Conservation (phyloP, 192 early-diverging fungal species). For the Blastocladiella britannica region DNA sequence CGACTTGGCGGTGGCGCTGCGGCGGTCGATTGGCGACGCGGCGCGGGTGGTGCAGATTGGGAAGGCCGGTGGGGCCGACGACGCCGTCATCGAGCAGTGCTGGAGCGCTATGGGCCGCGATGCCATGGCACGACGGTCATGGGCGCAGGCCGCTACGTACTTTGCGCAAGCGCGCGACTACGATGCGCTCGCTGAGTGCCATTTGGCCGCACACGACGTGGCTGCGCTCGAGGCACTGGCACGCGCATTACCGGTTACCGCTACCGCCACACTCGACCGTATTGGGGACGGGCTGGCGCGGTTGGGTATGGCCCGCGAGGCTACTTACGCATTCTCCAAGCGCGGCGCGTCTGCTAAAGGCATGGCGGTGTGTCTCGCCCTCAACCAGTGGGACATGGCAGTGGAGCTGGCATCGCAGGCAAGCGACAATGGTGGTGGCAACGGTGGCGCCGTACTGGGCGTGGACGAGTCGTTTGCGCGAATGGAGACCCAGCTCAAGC, state of each 20-base stretch:
- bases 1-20: slow-evolving; percentile 31
- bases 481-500: slow-evolving; percentile 20
- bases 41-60: slow-evolving; percentile 35
- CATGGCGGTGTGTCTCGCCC: slow-evolving; percentile 25
- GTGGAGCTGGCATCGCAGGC: slow-evolving; percentile 23
- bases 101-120: slow-evolving; percentile 32
- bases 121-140: slow-evolving; percentile 27
- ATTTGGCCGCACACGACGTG: slow-evolving; percentile 30
- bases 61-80: slow-evolving; percentile 32
- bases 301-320: slow-evolving; percentile 25
- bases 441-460: slow-evolving; percentile 21
- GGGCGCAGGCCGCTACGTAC: slow-evolving; percentile 30
- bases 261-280: slow-evolving; percentile 14
- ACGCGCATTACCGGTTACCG: slow-evolving; percentile 14
- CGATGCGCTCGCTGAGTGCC: slow-evolving; percentile 21
- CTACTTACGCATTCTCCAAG: slow-evolving; percentile 21
- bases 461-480: slow-evolving; percentile 17
- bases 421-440: too few relatives aligned
- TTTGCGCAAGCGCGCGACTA: slow-evolving; percentile 27
- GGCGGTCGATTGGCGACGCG: slow-evolving; percentile 30
- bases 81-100: slow-evolving; percentile 25
- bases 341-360: slow-evolving; percentile 22
- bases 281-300: slow-evolving; percentile 25
- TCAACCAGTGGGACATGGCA: slow-evolving; percentile 37
- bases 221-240: slow-evolving; percentile 23